Base-by-base conservation (phyloP, 2,329 filamentous ascomycete species). In the Botrytis cinerea region DNA sequence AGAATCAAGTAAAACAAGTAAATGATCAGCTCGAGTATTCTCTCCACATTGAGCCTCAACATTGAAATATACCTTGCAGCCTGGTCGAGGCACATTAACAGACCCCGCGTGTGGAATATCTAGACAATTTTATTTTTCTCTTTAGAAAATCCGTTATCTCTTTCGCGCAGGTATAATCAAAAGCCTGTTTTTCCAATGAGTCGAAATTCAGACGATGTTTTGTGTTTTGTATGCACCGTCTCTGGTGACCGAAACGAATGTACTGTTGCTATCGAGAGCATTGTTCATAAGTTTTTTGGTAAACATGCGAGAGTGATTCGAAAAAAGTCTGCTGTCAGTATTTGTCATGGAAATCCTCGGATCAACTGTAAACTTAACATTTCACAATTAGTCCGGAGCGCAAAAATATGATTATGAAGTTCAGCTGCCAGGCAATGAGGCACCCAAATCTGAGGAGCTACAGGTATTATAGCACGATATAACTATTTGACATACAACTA, bases 251-350 rank as follows among this genome's bases (percentile, higher is more conserved):
- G 62, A 48, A 12, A 25, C 18, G 62, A 69, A 61, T 69, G 32
- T 40, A 72, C 22, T 1, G 28, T 20, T 40, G 71, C 51, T 5
- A 68, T 72, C n/a, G 62, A 40, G 48, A 22, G 46, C 10, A 72
- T 72, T 18, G 40, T 72, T 22, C 16, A 43, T 40, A 28, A 20
- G 40, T 72, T 72, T 18, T 48, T 72, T 7, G 71, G 71, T 6
- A 16, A 69, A 4, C 9, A 72, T 43, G 48, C 35, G 14, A 61
- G 32, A 5, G 38, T 72, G 7, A 32, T 32, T 38, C 46, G 20
- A n/a, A 38, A 28, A 4, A 32, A 35, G 18, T 69, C 40, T 51
- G 2, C 35, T 16, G 71, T 72, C 38, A 72, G 71, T 46, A 22
- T n/a, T 14, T 40, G 1, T 43, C 48, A 22, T 22, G 0, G 0